phyloP scores from a whole-genome alignment of 257 asterid genomes.

The Avicennia marina region DNA sequence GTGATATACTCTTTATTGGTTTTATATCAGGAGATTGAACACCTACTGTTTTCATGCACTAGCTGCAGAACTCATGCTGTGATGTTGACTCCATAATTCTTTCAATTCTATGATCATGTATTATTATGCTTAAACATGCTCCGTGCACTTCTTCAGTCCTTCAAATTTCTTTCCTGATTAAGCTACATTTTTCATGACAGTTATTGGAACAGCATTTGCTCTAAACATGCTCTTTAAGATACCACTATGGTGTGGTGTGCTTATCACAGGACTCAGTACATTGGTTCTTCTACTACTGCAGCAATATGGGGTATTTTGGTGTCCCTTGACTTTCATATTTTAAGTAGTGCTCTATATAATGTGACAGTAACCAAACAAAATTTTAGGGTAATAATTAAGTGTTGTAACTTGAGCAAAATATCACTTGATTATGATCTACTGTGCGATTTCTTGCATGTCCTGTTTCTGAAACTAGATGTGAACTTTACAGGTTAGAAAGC shows the following conservation, averaged over 20 bases:
- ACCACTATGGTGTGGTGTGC: constrained; percentile 93
- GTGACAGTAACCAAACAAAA: constrained; percentile 2
- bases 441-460: constrained; percentile 1
- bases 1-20: too few species aligned
- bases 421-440: background rate
- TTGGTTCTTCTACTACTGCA: constrained; percentile 72
- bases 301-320: constrained; percentile 81
- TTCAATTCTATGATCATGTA: too few species aligned
- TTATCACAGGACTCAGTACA: constrained; percentile 92
- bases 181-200: constrained; percentile 29
- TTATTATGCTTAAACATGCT: background rate
- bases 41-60: too few species aligned
- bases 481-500: constrained; percentile 76
- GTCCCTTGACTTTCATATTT: background rate
- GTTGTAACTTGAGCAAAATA: constrained; percentile 1
- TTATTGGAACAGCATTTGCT: constrained; percentile 98
- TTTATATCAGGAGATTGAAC: too few species aligned
- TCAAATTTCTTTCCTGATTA: constrained; percentile 1
- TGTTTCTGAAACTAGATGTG: constrained; percentile 13
- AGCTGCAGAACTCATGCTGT: too few species aligned
- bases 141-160: background rate
- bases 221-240: constrained; percentile 86
- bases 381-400: background rate
- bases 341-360: background rate
- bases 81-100: too few species aligned